Evolutionary conservation across 352 stramenopile genomes (phyloP), one percentile per base, ranked within the genome.

Genomic region (Blastocystis sp.): DNA sequence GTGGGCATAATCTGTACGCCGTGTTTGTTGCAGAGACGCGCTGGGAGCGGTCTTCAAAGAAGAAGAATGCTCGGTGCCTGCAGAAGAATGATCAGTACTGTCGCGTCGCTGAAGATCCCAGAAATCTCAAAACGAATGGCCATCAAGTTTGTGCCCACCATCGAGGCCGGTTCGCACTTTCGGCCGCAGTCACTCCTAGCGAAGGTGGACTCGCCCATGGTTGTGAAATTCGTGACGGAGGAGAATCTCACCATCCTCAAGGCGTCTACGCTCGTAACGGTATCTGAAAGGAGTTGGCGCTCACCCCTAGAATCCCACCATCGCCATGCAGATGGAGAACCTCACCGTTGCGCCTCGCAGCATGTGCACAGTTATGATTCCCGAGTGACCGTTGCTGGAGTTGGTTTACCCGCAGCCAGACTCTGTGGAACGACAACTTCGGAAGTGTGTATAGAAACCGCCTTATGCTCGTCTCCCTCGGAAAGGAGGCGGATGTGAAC

Each of bases 81-180:
- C 48, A 66, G 41, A 7, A 17, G 74, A 43, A 84, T 84, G 74
- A 41, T 38, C 10, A 67, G 48, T 52, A 56, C 34, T 34, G 45
- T 84, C 69, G 74, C 74, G 23, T 84, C 74, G 21, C 41, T 84
- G 34, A 84, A 84, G 40, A 84, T 84, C 19, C 74, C 74, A 11
- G n/a, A 84, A 45, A 84, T 84, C 48, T 84, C 74, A 9, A 53
- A 84, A 59, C 74, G 74, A 28, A 84, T 84, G 74, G 66, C 45
- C 14, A n/a, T 84, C 23, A 84, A 84, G 23, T 84, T 70, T 41
- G 17, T 67, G 67, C 48, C 48, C 23, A 28, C n/a, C 2, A 40
- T 84, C 4, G 74, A 84, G n/a, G 21, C 52, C 10, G 48, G 74
- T 84, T 38, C 19, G 17, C 53, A 14, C 53, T 40, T 53, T 69